Evolutionary conservation across 176 grass and related monocot species (phyloP).

Genomic region (Eremochloa ophiuroides): DNA sequence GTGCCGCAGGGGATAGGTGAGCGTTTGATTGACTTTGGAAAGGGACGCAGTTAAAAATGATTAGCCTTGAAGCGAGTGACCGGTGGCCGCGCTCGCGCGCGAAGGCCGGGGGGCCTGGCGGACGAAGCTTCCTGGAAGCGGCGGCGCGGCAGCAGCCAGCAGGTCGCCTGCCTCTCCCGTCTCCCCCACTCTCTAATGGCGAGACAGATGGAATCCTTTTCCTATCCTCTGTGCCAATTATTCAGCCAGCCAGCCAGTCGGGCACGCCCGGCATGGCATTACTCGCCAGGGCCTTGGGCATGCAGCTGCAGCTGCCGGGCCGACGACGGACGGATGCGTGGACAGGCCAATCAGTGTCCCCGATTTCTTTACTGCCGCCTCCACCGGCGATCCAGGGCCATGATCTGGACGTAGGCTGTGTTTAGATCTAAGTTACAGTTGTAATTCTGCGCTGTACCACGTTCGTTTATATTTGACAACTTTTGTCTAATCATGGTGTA

Average conservation of each 20-base stretch:
- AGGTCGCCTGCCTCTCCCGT: background rate
- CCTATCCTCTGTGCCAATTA: slow-evolving; percentile 41
- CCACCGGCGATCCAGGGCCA: slow-evolving; percentile 27
- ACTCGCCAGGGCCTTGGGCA: slow-evolving; percentile 2
- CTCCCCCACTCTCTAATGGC: slow-evolving; percentile 23
- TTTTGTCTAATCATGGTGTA: no score
- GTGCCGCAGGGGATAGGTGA: background rate
- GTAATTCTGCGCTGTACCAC: no score
- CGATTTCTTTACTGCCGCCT: slow-evolving; percentile 21
- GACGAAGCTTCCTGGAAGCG: slow-evolving; percentile 50
- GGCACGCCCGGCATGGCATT: slow-evolving; percentile 34
- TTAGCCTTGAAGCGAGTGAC: background rate
- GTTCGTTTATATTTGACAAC: no score
- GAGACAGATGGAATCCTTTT: slow-evolving; percentile 61
- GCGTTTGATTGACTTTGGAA: slow-evolving; percentile 26
- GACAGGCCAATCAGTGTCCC: slow-evolving; percentile 13
- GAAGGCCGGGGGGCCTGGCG: background rate
- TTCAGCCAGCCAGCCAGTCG: slow-evolving; percentile 26
- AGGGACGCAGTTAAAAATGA: background rate
- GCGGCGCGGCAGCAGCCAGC: slow-evolving; percentile 1
- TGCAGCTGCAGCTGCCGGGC: background rate
- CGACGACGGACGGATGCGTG: background rate
- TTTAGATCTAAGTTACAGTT: no score
- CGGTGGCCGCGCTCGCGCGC: background rate
- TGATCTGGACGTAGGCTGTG: no score